Evolutionary conservation across 2,329 filamentous ascomycete species (phyloP).

Genomic region (Cercospora berteroae): DNA sequence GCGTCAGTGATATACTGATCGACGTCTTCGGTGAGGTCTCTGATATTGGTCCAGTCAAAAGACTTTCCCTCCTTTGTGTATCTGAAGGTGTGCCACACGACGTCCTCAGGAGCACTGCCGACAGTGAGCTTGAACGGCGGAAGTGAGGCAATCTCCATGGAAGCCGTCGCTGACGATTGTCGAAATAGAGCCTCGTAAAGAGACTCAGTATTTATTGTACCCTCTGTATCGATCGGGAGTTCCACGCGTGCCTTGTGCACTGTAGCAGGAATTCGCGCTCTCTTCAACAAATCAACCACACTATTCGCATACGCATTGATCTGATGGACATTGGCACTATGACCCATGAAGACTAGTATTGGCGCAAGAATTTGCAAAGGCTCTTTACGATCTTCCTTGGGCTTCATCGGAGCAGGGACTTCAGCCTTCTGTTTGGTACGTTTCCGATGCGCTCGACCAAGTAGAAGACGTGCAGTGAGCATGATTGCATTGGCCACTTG

Average conservation of each 20-base stretch:
- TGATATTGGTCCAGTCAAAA: neutral
- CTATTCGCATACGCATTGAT: neutral
- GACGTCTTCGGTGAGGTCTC: neutral
- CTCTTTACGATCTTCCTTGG: conserved; percentile 42
- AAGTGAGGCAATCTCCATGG: neutral
- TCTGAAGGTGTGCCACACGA: neutral
- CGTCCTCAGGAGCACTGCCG: neutral
- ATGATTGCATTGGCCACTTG: conserved; percentile 64
- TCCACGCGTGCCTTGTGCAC: neutral
- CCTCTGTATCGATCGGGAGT: neutral
- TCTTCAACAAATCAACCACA: neutral
- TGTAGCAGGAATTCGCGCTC: neutral
- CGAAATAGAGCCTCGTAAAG: neutral
- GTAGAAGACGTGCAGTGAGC: conserved; percentile 69
- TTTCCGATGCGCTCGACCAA: conserved; percentile 75
- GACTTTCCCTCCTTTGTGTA: neutral
- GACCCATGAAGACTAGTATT: conserved; percentile 1
- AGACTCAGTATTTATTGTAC: neutral
- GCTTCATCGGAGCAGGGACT: conserved; percentile 57
- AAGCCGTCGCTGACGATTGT: neutral
- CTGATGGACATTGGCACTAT: conserved; percentile 1
- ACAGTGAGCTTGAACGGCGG: neutral
- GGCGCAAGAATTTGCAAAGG: conserved; percentile 1
- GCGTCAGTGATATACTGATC: neutral
- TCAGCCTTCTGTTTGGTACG: conserved; percentile 68